Evolutionary conservation across 305 asterid genomes (phyloP).

Genomic region (Fraxinus greggii): DNA sequence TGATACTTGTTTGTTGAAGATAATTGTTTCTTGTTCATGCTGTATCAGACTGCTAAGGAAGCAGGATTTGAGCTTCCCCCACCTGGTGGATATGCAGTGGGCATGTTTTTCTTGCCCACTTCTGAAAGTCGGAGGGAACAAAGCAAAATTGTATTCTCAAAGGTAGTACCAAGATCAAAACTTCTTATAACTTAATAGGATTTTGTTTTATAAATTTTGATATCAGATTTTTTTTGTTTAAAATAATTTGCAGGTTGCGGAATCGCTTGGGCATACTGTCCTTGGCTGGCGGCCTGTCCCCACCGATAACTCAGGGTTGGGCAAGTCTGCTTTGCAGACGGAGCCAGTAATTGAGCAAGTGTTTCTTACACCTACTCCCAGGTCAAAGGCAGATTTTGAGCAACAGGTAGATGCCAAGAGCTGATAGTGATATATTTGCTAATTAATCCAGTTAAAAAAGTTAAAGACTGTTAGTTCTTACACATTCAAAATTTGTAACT

Average conservation of each 20-base stretch:
- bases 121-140: constrained; percentile 85
- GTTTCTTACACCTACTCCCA: constrained; percentile 78
- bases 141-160: constrained; percentile 81
- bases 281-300: constrained; percentile 97
- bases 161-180: constrained; percentile 43
- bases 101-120: constrained; percentile 97
- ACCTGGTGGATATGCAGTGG: constrained; percentile 88
- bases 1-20: neutral
- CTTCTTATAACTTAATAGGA: neutral
- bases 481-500: constrained; percentile 3
- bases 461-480: neutral
- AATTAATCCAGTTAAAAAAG: neutral
- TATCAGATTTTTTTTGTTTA: constrained; percentile 8
- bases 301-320: constrained; percentile 87
- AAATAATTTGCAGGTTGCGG: constrained; percentile 68
- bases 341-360: constrained; percentile 98
- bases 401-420: constrained; percentile 62
- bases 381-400: constrained; percentile 82
- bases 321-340: constrained; percentile 89
- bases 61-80: constrained; percentile 87
- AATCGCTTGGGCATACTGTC: constrained; percentile 94
- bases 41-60: constrained; percentile 60
- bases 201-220: neutral
- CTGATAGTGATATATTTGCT: constrained; percentile 12
- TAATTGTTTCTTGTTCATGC: constrained; percentile 7